phyloP scores from a whole-genome alignment of 768 basidiomycete species.

The Kwoniella botswanensis region DNA sequence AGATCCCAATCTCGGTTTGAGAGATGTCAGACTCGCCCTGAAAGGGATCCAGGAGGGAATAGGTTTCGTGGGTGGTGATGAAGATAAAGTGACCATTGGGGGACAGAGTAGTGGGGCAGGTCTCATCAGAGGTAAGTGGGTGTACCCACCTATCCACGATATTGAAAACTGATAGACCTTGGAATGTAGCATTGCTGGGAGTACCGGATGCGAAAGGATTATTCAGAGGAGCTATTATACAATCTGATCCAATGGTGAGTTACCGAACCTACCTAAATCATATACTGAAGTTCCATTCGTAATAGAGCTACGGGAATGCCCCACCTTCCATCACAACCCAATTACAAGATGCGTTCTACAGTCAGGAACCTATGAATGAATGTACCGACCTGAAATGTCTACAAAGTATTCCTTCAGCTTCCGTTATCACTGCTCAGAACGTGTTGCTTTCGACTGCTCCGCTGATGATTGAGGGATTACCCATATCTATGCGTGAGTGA shows the following conservation, averaged over 20 bases:
- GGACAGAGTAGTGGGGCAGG: conserved; percentile 82
- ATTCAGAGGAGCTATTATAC: conserved; percentile 78
- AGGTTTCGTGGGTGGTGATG: conserved; percentile 70
- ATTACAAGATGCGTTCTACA: conserved; percentile 61
- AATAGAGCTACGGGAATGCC: conserved; percentile 67
- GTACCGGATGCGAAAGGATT: conserved; percentile 71
- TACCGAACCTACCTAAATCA: background rate
- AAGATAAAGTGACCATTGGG: conserved; percentile 68
- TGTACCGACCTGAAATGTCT: conserved; percentile 65
- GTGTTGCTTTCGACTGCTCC: conserved; percentile 24
- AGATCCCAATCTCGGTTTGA: conserved; percentile 61
- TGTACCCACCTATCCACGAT: background rate
- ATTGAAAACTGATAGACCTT: no score
- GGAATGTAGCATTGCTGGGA: conserved; percentile 67
- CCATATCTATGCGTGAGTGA: conserved; percentile 36
- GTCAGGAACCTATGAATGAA: conserved; percentile 29
- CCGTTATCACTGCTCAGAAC: conserved; percentile 66
- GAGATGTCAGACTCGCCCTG: conserved; percentile 69
- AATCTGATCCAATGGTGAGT: conserved; percentile 84
- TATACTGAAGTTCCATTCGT: no score
- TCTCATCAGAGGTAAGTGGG: conserved; percentile 66
- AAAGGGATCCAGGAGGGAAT: conserved; percentile 68
- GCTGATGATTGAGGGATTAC: conserved; percentile 28
- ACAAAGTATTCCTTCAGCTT: conserved; percentile 62
- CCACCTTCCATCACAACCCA: conserved; percentile 64